Evolutionary conservation across 441 rosid species (phyloP).

Genomic region (Theobroma grandiflorum): DNA sequence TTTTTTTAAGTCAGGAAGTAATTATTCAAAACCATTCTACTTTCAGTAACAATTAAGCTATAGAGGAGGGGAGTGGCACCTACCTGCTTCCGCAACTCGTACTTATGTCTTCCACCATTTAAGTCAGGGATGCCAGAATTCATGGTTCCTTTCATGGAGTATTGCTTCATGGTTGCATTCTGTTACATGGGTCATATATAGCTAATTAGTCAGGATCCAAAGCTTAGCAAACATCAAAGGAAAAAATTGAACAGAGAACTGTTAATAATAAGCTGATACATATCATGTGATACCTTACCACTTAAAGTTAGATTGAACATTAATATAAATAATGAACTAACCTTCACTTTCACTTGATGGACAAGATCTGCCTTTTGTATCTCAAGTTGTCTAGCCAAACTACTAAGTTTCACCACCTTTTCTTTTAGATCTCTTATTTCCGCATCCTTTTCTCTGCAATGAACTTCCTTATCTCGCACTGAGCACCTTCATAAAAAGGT

Average conservation of each 20-base stretch:
- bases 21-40: neutral
- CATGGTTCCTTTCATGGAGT: conserved; percentile 33
- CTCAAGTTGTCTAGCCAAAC: conserved; percentile 67
- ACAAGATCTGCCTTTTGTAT: conserved; percentile 70
- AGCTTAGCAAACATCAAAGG: neutral
- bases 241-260: neutral
- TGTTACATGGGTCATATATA: conserved; percentile 34
- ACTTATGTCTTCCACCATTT: conserved; percentile 44
- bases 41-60: neutral
- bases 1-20: neutral
- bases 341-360: conserved; percentile 76
- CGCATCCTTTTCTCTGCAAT: conserved; percentile 76
- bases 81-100: conserved; percentile 72
- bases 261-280: neutral
- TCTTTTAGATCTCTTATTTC: conserved; percentile 79
- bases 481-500: conserved; percentile 62
- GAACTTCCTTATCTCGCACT: conserved; percentile 83
- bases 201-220: neutral
- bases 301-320: neutral
- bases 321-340: conserved; percentile 35
- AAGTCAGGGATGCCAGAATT: conserved; percentile 34
- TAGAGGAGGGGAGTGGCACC: neutral
- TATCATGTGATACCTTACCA: neutral
- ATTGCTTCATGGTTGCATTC: conserved; percentile 56
- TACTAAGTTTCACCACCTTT: conserved; percentile 70